phyloP scores from a whole-genome alignment of 2,329 filamentous ascomycete genomes.

The Podosphaera aphanis region DNA sequence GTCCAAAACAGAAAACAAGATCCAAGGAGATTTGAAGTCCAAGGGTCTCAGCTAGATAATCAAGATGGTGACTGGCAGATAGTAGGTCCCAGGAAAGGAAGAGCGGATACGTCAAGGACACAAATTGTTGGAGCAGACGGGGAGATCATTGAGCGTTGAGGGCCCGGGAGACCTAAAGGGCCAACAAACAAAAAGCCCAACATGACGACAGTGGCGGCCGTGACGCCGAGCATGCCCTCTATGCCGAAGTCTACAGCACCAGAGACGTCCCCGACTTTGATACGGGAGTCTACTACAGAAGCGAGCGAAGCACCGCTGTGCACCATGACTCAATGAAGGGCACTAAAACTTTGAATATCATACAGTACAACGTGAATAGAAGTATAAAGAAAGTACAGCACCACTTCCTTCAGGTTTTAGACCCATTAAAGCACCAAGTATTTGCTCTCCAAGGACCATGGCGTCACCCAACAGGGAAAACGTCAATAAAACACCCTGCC shows the following conservation, averaged over 20 bases:
- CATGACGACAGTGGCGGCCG: too few species aligned
- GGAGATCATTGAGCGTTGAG: background rate
- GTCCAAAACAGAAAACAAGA: background rate
- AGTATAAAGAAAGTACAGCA: background rate
- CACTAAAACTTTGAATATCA: background rate
- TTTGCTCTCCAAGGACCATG: background rate
- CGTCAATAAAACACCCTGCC: background rate
- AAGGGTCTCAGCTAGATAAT: background rate
- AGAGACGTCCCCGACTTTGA: too few species aligned
- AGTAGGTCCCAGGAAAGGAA: background rate
- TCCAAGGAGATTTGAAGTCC: background rate
- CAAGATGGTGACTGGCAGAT: background rate
- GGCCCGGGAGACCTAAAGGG: too few species aligned
- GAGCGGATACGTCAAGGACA: background rate
- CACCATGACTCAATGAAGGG: background rate
- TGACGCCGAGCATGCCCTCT: too few species aligned
- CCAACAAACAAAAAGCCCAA: too few species aligned
- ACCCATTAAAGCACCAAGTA: background rate
- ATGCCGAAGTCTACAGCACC: too few species aligned
- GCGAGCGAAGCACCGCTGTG: too few species aligned
- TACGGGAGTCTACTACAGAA: too few species aligned
- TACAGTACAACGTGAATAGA: background rate
- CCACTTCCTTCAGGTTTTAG: background rate
- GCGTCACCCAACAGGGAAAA: background rate
- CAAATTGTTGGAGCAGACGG: background rate